Evolutionary conservation across 1,284 basidiomycete species (phyloP).

Genomic region (Dichomitus squalens): DNA sequence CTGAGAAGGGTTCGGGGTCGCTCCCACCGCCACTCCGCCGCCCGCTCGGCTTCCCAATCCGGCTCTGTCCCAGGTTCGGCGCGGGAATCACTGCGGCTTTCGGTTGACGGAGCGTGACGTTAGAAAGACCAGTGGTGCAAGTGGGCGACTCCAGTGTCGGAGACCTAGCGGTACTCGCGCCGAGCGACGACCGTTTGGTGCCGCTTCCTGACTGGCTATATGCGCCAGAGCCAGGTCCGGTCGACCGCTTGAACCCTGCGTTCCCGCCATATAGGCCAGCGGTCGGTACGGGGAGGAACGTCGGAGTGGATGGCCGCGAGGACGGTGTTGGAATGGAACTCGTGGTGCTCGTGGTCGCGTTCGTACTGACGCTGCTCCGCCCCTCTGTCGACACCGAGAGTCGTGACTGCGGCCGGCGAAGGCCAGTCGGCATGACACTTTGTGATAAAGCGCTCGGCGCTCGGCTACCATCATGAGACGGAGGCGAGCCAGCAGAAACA

Average conservation of each 20-base stretch:
- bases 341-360: slow-evolving; percentile 43
- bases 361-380: slow-evolving; percentile 53
- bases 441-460: slow-evolving; percentile 39
- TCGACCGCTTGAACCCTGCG: slow-evolving; percentile 59
- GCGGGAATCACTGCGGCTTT: slow-evolving; percentile 45
- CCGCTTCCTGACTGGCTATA: slow-evolving; percentile 37
- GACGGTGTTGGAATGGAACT: slow-evolving; percentile 66
- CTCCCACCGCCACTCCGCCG: slow-evolving; percentile 50
- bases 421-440: slow-evolving; percentile 44
- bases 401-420: slow-evolving; percentile 67
- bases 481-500: slow-evolving; percentile 39
- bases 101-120: slow-evolving; percentile 52
- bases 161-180: slow-evolving; percentile 31
- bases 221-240: slow-evolving; percentile 45
- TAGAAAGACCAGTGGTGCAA: slow-evolving; percentile 39
- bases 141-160: slow-evolving; percentile 27
- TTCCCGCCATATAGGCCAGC: slow-evolving; percentile 46
- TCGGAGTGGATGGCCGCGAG: slow-evolving; percentile 74
- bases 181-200: slow-evolving; percentile 60
- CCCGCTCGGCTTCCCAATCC: slow-evolving; percentile 61
- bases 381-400: slow-evolving; percentile 52
- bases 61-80: slow-evolving; percentile 50
- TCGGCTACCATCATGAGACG: slow-evolving; percentile 34
- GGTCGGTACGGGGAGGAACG: slow-evolving; percentile 68
- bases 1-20: slow-evolving; percentile 23